These are phyloP conservation scores for Carnegiea gigantea DNA, from an alignment of 179 eudicot genomes.

Conservation along the genomic window DNA sequence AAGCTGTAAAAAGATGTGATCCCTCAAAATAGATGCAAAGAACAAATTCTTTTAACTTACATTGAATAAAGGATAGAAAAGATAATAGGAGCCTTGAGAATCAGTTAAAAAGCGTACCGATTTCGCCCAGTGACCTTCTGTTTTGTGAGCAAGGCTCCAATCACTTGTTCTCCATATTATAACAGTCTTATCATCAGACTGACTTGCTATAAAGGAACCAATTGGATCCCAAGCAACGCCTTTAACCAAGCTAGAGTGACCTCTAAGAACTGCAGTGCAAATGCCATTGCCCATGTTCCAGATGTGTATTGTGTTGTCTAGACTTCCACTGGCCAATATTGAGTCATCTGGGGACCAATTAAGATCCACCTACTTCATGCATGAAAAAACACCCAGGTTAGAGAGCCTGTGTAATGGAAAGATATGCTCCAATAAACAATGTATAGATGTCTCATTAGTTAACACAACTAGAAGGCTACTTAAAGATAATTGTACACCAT, in stretches of 20 bases:
- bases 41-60: constrained; percentile 1
- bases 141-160: constrained; percentile 97
- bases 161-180: constrained; percentile 95
- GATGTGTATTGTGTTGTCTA: constrained; percentile 87
- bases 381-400: constrained; percentile 54
- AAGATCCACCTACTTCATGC: constrained; percentile 99
- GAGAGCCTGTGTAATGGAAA: constrained; percentile 16
- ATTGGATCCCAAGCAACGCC: constrained; percentile 99
- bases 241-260: constrained; percentile 95
- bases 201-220: constrained; percentile 95
- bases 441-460: background rate
- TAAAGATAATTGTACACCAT: background rate
- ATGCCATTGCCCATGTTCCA: constrained; percentile 94
- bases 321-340: constrained; percentile 89
- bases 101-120: constrained; percentile 54
- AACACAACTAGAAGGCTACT: background rate
- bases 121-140: constrained; percentile 99
- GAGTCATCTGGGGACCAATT: constrained; percentile 99
- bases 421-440: constrained; percentile 5
- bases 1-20: constrained; percentile 53
- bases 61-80: constrained; percentile 2
- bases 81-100: background rate
- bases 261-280: constrained; percentile 93
- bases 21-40: constrained; percentile 7
- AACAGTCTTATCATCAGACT: constrained; percentile 96